Evolutionary conservation across 1,284 basidiomycete species (phyloP), one percentile per base, ranked within the genome.

Genomic region (Fomitopsis schrenkii): DNA sequence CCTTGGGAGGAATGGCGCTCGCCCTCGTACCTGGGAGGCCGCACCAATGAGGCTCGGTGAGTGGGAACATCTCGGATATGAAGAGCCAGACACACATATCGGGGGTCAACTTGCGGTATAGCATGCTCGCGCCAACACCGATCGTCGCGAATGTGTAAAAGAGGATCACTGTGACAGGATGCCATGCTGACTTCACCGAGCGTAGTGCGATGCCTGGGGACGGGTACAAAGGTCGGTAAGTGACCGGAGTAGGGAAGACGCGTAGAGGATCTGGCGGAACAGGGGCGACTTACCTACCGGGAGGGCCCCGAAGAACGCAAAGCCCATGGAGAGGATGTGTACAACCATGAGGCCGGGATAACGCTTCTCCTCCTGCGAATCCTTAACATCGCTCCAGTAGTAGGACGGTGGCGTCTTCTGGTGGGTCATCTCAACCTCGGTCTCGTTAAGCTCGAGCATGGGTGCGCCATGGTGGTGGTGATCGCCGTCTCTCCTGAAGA

Each of bases 41-140:
- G 26, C 8, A 17, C 45, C 19, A 26, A 15, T 41, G 2, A 41
- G 6, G 12, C 5, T 30, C 33, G 41, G 41, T 38, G 17, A 46
- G 44, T 33, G 42, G 38, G n/a, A 22, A 57, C 17, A 44, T 22
- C 14, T 54, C 52, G 52, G 52, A 38, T n/a, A 38, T 40, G 15
- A 62, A 50, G 38, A 58, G 57, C 45, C 50, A 55, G 46, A 79
- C 86, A 72, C 77, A 94, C 88, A 93, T 86, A 73, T 93, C 80
- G 0, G 91, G 91, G 1, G 90, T 93, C 59, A 89, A 72, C 67
- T 91, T 91, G 58, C 79, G 79, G 72, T 94, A 94, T 38, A 91
- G 71, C 2, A 79, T 79, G 66, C 86, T 87, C 28, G 85, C 75
- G 9, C 84, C 78, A 66, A 88, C 82, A 10, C 90, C 91, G 42